A percentile compares a stretch with the other conserved stretches of the same genome.
Conservation (phyloP, 2,329 filamentous ascomycete genomes). For the Septoria petroselini region DNA sequence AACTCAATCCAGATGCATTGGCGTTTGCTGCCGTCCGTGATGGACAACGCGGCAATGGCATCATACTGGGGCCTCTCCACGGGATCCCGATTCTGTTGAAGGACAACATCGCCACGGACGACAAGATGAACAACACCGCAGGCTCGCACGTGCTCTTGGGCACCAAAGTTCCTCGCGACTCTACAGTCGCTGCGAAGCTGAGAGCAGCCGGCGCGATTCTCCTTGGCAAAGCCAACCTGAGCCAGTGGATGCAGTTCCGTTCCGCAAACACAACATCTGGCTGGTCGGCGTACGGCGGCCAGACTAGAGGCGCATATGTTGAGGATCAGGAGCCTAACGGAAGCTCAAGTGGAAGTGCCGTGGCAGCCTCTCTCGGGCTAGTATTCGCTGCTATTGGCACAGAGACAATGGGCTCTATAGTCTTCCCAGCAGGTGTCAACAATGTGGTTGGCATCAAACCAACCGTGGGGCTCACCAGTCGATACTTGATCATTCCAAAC, state of each 20-base stretch:
- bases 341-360: constrained; percentile 15
- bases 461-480: constrained; percentile 19
- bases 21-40: constrained; percentile 39
- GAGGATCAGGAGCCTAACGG: constrained; percentile 13
- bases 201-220: constrained; percentile 19
- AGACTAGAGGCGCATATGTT: constrained; percentile 16
- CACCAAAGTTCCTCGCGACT: constrained; percentile 15
- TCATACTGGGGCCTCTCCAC: constrained; percentile 40
- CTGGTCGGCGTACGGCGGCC: constrained; percentile 19
- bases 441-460: constrained; percentile 24
- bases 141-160: constrained; percentile 20
- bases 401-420: constrained; percentile 15
- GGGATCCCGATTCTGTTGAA: constrained; percentile 44
- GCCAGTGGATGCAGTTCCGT: constrained; percentile 14
- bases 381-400: constrained; percentile 39
- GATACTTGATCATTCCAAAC: constrained; percentile 17
- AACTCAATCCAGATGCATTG: constrained; percentile 13
- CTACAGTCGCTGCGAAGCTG: constrained; percentile 17
- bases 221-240: constrained; percentile 24
- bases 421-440: constrained; percentile 11
- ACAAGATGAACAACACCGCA: constrained; percentile 19
- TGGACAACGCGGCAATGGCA: constrained; percentile 38
- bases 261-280: constrained; percentile 10
- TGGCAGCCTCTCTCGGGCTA: constrained; percentile 11
- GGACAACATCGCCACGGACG: constrained; percentile 25